A percentile compares a stretch with the other conserved stretches of the same genome.
phyloP scores from a whole-genome alignment of 352 stramenopile genomes.

The Thraustotheca clavata region DNA sequence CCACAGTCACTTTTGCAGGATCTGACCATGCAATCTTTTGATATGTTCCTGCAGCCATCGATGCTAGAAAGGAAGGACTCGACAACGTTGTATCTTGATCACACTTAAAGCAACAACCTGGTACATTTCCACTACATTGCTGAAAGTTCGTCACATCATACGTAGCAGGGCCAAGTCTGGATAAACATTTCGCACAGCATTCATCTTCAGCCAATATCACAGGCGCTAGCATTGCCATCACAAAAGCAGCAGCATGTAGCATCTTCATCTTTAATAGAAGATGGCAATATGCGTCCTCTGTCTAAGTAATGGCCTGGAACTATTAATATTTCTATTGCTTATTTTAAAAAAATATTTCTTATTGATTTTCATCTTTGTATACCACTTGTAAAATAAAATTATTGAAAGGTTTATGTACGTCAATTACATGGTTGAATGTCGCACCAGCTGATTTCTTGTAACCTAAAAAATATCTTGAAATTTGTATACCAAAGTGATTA shows the following conservation, averaged over 20 bases:
- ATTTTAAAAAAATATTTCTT: no score
- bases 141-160: not conserved
- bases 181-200: constrained; percentile 6
- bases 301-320: no score
- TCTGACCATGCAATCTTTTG: constrained; percentile 3
- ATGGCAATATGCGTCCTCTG: no score
- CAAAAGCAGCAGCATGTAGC: no score
- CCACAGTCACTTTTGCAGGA: constrained; percentile 4
- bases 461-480: not conserved
- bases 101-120: constrained; percentile 15
- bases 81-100: constrained; percentile 5
- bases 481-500: constrained; percentile 6
- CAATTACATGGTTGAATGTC: no score
- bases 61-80: not conserved
- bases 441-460: not conserved
- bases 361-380: no score
- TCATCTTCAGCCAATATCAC: not conserved
- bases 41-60: constrained; percentile 1
- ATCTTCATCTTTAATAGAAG: no score
- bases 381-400: no score
- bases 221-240: not conserved
- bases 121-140: not conserved
- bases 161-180: not conserved
- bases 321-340: no score
- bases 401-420: no score